These are phyloP conservation scores for Eucalyptus melliodora DNA, from an alignment of 345 rosid species.

Conservation along the genomic window DNA sequence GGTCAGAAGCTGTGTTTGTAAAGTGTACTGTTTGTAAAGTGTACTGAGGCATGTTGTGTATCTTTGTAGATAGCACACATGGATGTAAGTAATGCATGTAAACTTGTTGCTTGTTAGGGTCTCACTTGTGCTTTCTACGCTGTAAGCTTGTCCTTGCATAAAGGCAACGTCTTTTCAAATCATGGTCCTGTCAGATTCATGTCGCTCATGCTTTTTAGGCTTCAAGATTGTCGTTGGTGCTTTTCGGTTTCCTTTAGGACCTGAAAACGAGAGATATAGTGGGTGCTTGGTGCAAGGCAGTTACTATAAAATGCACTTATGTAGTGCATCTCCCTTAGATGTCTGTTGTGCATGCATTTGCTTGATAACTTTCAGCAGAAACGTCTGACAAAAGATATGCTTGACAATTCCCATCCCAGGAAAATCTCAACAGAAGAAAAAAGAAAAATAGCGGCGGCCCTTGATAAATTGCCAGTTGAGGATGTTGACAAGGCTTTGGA, in stretches of 20 bases:
- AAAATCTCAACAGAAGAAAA: slow-evolving; percentile 65
- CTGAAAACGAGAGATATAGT: background rate
- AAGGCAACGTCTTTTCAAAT: background rate
- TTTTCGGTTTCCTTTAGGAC: background rate
- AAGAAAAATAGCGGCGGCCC: slow-evolving; percentile 44
- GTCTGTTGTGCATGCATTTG: background rate
- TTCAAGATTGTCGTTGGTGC: background rate
- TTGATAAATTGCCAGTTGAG: slow-evolving; percentile 45
- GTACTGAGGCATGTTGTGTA: background rate
- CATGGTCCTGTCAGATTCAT: background rate
- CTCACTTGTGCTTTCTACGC: background rate
- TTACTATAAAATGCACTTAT: background rate
- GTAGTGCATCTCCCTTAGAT: background rate
- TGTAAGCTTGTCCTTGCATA: background rate
- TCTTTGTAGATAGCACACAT: background rate
- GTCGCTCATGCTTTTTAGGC: background rate
- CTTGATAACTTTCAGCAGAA: background rate
- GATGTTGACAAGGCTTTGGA: slow-evolving; percentile 64
- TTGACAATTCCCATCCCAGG: slow-evolving; percentile 11
- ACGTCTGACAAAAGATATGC: background rate
- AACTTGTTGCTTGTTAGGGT: background rate
- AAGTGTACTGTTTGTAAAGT: background rate
- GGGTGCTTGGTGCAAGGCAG: background rate
- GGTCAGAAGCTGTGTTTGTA: background rate
- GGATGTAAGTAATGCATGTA: background rate